Evolutionary conservation across 192 early-diverging fungal genomes (phyloP).

Genomic region (Backusella australiensis): DNA sequence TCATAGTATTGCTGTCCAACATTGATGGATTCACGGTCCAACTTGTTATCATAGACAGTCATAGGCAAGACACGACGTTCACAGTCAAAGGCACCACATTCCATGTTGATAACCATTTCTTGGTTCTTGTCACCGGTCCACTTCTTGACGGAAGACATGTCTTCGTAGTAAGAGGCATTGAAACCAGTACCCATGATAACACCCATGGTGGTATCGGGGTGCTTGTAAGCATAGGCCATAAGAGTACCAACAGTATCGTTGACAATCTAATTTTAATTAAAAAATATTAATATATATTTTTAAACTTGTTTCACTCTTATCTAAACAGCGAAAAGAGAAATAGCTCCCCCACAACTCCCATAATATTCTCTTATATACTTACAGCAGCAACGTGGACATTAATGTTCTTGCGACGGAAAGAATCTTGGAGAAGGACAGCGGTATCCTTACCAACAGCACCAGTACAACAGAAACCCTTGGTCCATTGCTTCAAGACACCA

Average conservation of each 20-base stretch:
- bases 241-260: constrained; percentile 97
- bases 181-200: constrained; percentile 95
- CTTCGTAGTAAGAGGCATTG: constrained; percentile 72
- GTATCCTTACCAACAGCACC: constrained; percentile 76
- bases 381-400: constrained; percentile 62
- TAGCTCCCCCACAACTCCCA: not conserved
- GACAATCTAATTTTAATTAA: constrained; percentile 54
- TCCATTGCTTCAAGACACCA: constrained; percentile 72
- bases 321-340: not conserved
- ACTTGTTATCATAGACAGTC: constrained; percentile 78
- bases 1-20: constrained; percentile 83
- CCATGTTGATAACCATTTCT: constrained; percentile 91
- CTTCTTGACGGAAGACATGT: constrained; percentile 38
- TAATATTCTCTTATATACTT: not conserved
- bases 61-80: constrained; percentile 74
- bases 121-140: constrained; percentile 31
- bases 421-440: constrained; percentile 76
- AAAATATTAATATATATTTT: not conserved
- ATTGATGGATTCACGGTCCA: constrained; percentile 84
- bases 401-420: constrained; percentile 70
- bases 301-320: not conserved
- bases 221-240: constrained; percentile 78
- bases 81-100: constrained; percentile 92
- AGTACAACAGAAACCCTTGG: constrained; percentile 83
- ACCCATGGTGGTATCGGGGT: constrained; percentile 79